These are phyloP conservation scores for Marasmius fiardii DNA, from an alignment of 1,284 basidiomycete species.

Conservation along the genomic window DNA sequence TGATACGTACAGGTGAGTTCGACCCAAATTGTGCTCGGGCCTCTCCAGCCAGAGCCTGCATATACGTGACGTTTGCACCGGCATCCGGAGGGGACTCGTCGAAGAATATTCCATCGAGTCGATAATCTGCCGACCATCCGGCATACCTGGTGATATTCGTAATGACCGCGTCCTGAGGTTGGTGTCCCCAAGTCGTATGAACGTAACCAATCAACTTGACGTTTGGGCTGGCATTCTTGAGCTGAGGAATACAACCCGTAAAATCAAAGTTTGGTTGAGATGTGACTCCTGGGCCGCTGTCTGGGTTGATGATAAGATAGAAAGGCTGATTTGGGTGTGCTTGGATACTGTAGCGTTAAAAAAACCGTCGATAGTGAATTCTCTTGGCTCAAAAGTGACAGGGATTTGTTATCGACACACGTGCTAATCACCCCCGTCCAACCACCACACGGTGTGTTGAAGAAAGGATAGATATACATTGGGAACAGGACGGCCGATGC, in stretches of 20 bases:
- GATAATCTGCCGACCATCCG: slow-evolving; percentile 26
- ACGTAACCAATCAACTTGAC: slow-evolving; percentile 35
- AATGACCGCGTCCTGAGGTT: slow-evolving; percentile 17
- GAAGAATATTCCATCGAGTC: slow-evolving; percentile 35
- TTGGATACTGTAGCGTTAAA: slow-evolving; percentile 21
- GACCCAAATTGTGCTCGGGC: not conserved
- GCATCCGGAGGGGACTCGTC: slow-evolving; percentile 25
- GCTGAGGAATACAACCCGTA: slow-evolving; percentile 27
- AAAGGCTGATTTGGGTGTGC: slow-evolving; percentile 28
- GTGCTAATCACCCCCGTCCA: slow-evolving; percentile 21
- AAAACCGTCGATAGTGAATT: no score
- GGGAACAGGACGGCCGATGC: slow-evolving; percentile 15
- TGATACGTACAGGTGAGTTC: slow-evolving; percentile 1
- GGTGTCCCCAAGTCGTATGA: slow-evolving; percentile 22
- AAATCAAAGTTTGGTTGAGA: slow-evolving; percentile 28
- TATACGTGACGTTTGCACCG: slow-evolving; percentile 15
- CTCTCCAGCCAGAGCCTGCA: slow-evolving; percentile 14
- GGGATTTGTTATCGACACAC: slow-evolving; percentile 19
- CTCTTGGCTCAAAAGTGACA: not conserved
- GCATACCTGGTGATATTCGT: slow-evolving; percentile 31
- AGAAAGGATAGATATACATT: slow-evolving; percentile 26
- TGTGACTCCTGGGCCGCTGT: slow-evolving; percentile 28
- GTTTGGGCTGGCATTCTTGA: slow-evolving; percentile 24
- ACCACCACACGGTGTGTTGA: slow-evolving; percentile 10
- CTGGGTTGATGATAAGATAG: slow-evolving; percentile 31